Conservation (phyloP, 139 green algal species). For the Diplosphaera chodatii region DNA sequence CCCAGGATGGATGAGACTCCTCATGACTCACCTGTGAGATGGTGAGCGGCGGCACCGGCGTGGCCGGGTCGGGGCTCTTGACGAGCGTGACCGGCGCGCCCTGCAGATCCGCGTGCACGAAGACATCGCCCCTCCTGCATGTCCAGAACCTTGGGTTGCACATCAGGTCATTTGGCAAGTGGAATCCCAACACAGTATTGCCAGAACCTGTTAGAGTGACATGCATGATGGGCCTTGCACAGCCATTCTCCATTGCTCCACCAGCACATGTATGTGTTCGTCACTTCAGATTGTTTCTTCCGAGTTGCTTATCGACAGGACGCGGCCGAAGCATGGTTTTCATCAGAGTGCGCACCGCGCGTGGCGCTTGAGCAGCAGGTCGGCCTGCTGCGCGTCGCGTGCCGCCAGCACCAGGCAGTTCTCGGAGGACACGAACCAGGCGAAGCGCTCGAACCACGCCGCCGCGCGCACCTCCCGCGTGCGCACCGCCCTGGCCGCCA, state of each 20-base stretch:
- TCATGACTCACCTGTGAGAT: slow-evolving; percentile 4
- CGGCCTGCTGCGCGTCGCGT: slow-evolving; percentile 92
- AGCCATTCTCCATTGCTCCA: not conserved
- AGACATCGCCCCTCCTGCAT: slow-evolving; percentile 60
- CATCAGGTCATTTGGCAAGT: no score
- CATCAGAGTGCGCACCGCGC: slow-evolving; percentile 8
- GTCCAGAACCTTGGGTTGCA: not conserved
- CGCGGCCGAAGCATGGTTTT: no score
- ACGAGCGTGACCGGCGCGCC: slow-evolving; percentile 86
- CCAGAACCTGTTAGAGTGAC: no score
- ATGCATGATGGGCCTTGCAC: no score
- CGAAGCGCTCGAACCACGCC: slow-evolving; percentile 96
- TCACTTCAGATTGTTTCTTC: no score
- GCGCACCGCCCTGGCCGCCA: slow-evolving; percentile 6
- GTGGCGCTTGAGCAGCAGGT: slow-evolving; percentile 89
- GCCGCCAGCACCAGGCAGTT: slow-evolving; percentile 91
- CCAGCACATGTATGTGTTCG: no score
- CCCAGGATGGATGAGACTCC: no score
- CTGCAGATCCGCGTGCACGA: slow-evolving; percentile 94
- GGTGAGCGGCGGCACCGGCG: slow-evolving; percentile 21
- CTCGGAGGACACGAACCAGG: slow-evolving; percentile 93
- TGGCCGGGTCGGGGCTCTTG: slow-evolving; percentile 56
- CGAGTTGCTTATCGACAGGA: no score
- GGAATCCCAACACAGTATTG: no score
- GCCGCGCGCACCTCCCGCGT: slow-evolving; percentile 67